Percentiles rank a stretch among this genome's conserved stretches.
Evolutionary conservation across 1,284 basidiomycete genomes (phyloP).

Genomic region (Moesziomyces sp.): DNA sequence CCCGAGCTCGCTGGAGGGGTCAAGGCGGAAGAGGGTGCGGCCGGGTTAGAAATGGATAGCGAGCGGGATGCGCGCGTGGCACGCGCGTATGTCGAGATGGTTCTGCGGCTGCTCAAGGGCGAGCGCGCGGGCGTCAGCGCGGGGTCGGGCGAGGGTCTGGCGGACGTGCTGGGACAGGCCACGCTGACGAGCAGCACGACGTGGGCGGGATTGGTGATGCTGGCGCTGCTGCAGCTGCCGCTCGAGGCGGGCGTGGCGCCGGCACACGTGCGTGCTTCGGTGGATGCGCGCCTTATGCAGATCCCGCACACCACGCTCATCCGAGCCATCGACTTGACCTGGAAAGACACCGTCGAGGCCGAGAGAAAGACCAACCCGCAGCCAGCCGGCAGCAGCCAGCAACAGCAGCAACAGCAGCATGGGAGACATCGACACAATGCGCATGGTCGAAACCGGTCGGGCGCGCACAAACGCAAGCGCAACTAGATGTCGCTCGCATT

Average conservation of each 20-base stretch:
- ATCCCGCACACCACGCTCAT: conserved; percentile 12
- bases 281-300: conserved; percentile 24
- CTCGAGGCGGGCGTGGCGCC: conserved; percentile 1
- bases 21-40: neutral
- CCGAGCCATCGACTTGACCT: conserved; percentile 26
- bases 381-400: neutral
- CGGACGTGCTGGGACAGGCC: neutral
- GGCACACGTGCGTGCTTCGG: neutral
- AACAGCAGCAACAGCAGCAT: neutral
- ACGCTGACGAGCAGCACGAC: conserved; percentile 11
- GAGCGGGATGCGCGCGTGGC: conserved; percentile 13
- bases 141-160: neutral
- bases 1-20: conserved; percentile 69
- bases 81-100: conserved; percentile 18
- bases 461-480: too few relatives aligned
- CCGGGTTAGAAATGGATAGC: conserved; percentile 4
- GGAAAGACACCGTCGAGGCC: conserved; percentile 21
- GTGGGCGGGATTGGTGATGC: conserved; percentile 19
- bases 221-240: conserved; percentile 14
- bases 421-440: neutral
- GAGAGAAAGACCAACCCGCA: conserved; percentile 6
- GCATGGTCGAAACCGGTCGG: neutral
- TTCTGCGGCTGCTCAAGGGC: conserved; percentile 19
- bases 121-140: conserved; percentile 7
- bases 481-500: too few relatives aligned